These are phyloP conservation scores for Balakata baccata DNA, from an alignment of 345 rosid genomes.

Conservation along the genomic window DNA sequence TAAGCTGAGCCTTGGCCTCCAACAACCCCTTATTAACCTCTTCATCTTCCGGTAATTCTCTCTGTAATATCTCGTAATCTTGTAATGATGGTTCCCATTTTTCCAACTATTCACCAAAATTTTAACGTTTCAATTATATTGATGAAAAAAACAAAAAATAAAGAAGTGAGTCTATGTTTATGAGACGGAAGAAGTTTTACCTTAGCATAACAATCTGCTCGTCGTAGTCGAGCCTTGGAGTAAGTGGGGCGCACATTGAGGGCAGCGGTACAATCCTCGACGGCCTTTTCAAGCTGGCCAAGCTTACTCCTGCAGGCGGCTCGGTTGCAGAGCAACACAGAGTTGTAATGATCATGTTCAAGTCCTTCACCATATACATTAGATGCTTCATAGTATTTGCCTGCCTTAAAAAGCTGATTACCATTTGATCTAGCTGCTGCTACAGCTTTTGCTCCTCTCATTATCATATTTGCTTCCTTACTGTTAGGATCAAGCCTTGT, in stretches of 20 bases:
- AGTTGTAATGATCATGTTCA: constrained; percentile 65
- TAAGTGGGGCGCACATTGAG: constrained; percentile 61
- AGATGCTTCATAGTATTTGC: constrained; percentile 50
- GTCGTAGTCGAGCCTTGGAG: constrained; percentile 74
- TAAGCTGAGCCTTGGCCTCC: constrained; percentile 52
- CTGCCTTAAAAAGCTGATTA: constrained; percentile 63
- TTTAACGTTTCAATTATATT: too few species aligned
- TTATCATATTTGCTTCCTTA: constrained; percentile 51
- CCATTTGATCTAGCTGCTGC: constrained; percentile 65
- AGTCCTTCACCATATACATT: constrained; percentile 70
- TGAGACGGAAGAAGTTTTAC: constrained; percentile 3
- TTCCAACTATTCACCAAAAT: constrained; percentile 38
- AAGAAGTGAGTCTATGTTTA: too few species aligned
- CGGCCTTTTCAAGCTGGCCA: constrained; percentile 54
- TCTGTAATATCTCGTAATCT: constrained; percentile 64
- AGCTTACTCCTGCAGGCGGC: constrained; percentile 75
- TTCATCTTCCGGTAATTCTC: constrained; percentile 62
- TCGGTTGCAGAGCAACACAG: constrained; percentile 77
- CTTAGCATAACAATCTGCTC: constrained; percentile 82
- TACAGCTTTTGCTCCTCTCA: constrained; percentile 50
- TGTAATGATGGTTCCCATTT: constrained; percentile 63
- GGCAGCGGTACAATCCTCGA: constrained; percentile 73
- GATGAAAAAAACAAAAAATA: too few species aligned
- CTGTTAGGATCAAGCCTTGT: constrained; percentile 62
- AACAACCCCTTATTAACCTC: constrained; percentile 47